A percentile compares a stretch with the other conserved stretches of the same genome.
These are phyloP conservation scores for Fraxinus platypoda DNA, from an alignment of 305 asterid genomes.

Conservation along the genomic window DNA sequence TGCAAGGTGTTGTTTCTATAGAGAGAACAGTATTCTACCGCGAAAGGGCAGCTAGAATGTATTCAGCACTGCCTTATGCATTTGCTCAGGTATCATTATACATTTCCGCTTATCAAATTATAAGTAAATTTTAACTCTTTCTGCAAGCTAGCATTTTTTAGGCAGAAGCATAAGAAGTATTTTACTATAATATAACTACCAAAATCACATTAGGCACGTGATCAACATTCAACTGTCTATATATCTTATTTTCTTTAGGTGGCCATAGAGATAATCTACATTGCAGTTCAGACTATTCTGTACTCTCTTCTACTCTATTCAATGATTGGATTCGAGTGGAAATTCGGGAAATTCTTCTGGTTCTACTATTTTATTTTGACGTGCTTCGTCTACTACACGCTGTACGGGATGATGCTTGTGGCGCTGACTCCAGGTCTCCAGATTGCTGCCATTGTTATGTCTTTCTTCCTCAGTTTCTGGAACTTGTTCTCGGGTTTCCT, in stretches of 20 bases:
- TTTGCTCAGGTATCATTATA: constrained; percentile 37
- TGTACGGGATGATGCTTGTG: constrained; percentile 59
- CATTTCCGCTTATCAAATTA: neutral
- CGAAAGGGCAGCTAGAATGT: constrained; percentile 54
- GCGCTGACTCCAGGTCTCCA: constrained; percentile 48
- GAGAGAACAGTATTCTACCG: constrained; percentile 52
- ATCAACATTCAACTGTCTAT: neutral
- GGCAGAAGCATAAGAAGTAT: neutral
- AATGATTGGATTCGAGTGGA: constrained; percentile 54
- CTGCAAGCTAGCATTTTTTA: neutral
- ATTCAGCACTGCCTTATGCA: constrained; percentile 46
- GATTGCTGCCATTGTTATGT: constrained; percentile 31
- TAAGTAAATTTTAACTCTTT: neutral
- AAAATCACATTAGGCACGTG: neutral
- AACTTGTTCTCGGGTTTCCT: constrained; percentile 59
- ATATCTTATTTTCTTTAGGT: constrained; percentile 31
- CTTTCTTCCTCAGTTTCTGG: constrained; percentile 54
- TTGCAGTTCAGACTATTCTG: constrained; percentile 35
- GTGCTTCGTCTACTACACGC: constrained; percentile 49
- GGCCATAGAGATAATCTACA: constrained; percentile 44
- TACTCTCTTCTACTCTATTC: constrained; percentile 43
- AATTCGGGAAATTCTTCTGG: constrained; percentile 40
- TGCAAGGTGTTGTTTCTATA: constrained; percentile 36
- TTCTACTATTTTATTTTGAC: constrained; percentile 46
- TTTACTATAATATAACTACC: neutral